Evolutionary conservation across 257 asterid genomes (phyloP).

Genomic region (Knoxia roxburghii): DNA sequence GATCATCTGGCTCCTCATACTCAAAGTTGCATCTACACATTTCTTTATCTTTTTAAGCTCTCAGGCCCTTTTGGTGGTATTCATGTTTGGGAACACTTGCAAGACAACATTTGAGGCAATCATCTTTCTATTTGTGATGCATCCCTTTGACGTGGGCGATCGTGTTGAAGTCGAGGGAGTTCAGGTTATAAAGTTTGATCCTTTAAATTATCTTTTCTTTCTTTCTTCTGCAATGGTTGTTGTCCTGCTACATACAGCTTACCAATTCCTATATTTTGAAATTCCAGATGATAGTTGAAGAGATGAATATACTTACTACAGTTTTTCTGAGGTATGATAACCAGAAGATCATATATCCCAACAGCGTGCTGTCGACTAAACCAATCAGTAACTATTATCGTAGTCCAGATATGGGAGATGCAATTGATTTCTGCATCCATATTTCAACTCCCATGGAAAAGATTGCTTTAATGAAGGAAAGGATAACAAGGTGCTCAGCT

Average conservation of each 20-base stretch:
- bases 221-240: background rate
- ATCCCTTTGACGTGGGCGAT: slow-evolving; percentile 93
- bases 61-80: slow-evolving; percentile 73
- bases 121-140: slow-evolving; percentile 89
- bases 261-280: background rate
- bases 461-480: slow-evolving; percentile 64
- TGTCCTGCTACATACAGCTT: too few species aligned
- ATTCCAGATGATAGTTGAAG: slow-evolving; percentile 91
- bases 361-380: slow-evolving; percentile 61
- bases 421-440: slow-evolving; percentile 68
- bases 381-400: slow-evolving; percentile 79
- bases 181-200: slow-evolving; percentile 46
- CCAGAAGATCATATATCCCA: slow-evolving; percentile 76
- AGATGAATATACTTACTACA: slow-evolving; percentile 81
- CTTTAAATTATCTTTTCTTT: background rate
- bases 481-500: slow-evolving; percentile 49
- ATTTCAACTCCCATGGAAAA: slow-evolving; percentile 73
- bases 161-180: slow-evolving; percentile 85
- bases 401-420: slow-evolving; percentile 93
- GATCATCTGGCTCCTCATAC: slow-evolving; percentile 72
- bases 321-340: slow-evolving; percentile 69
- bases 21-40: slow-evolving; percentile 72
- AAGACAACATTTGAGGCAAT: slow-evolving; percentile 93
- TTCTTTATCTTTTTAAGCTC: slow-evolving; percentile 80
- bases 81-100: slow-evolving; percentile 91